Base-by-base conservation (phyloP, 75 land plant species). In the Picea glauca region DNA sequence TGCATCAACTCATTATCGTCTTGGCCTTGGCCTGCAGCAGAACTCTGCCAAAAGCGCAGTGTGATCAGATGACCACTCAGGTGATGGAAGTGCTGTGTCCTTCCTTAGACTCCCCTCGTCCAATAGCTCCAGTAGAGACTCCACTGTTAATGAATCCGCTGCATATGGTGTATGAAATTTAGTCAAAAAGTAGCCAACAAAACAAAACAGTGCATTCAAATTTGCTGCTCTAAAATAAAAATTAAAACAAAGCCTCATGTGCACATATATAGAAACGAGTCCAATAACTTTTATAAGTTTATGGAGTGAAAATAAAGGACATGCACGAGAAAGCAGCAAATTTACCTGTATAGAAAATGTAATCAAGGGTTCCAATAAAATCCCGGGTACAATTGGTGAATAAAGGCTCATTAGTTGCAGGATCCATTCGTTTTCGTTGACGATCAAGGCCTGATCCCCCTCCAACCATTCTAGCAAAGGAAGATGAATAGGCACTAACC, bases 321-420 rank as follows among this genome's bases (percentile, higher is more conserved):
- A 57, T 54, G 17, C 58, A 33, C 40, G 20, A 78, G 61, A 23
- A 50, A 26, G 9, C 26, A n/a, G 65, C 21, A 26, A 63, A 63
- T 0, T 63, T 31, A 84, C 85, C 85, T 32, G 85, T 84, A 58
- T 84, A 84, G 60, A 84, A 84, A 59, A 84, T 84, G 56, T 50
- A 50, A 50, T 50, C 85, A 70, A 84, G 85, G 13, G 85, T 84
- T 66, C 85, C 85, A 56, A 81, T 67, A 57, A 84, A 84, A 68
- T 80, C 79, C 14, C 77, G 78, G 61, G 84, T 84, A 43, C 85
- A 81, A 74, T 84, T 84, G 15, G 85, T 84, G 78, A 84, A 84
- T 21, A 75, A 72, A 50, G 85, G 85, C 40, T 84, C 85, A 15
- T 58, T 76, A 30, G 58, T 84, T 30, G 40, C 78, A 30, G 30